Percentiles rank a stretch among this genome's conserved stretches.
Evolutionary conservation across 1,284 basidiomycete genomes (phyloP).

Genomic region (Xerocomus nothofagi): DNA sequence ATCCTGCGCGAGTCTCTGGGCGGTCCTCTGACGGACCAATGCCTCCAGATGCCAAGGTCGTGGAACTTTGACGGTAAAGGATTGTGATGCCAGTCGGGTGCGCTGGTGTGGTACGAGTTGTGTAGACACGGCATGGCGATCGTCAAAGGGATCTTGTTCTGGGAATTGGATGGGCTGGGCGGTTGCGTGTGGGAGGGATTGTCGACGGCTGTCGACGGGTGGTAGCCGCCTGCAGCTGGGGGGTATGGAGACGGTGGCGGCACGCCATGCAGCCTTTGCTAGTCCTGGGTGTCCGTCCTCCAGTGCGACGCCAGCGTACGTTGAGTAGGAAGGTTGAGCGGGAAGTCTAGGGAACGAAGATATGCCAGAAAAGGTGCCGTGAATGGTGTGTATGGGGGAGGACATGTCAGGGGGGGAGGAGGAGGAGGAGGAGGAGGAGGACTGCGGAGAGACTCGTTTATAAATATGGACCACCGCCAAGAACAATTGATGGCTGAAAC

Average conservation of each 20-base stretch:
- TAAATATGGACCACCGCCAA: constrained; percentile 22
- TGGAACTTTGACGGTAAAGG: constrained; percentile 28
- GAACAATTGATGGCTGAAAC: constrained; percentile 18
- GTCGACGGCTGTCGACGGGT: constrained; percentile 17
- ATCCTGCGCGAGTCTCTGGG: constrained; percentile 35
- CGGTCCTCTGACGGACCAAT: constrained; percentile 34
- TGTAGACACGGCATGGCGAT: constrained; percentile 15
- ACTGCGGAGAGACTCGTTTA: constrained; percentile 17
- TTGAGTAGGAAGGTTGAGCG: constrained; percentile 12
- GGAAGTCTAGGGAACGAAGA: constrained; percentile 17
- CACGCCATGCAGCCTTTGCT: constrained; percentile 28
- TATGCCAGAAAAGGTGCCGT: constrained; percentile 33
- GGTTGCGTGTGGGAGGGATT: constrained; percentile 10
- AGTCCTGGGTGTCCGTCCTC: constrained; percentile 30
- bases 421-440: constrained; percentile 4
- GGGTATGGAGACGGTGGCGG: constrained; percentile 17
- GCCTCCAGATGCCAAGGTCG: constrained; percentile 27
- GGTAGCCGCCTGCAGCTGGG: constrained; percentile 32
- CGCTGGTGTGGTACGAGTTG: constrained; percentile 25
- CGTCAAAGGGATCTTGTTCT: constrained; percentile 29
- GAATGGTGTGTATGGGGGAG: constrained; percentile 32
- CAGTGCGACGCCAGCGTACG: constrained; percentile 31
- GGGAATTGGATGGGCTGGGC: constrained; percentile 27
- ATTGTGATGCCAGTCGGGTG: constrained; percentile 32
- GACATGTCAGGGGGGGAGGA: constrained; percentile 32